Evolutionary conservation across 2,329 filamentous ascomycete species (phyloP).

Genomic region (Beauveria varroae): DNA sequence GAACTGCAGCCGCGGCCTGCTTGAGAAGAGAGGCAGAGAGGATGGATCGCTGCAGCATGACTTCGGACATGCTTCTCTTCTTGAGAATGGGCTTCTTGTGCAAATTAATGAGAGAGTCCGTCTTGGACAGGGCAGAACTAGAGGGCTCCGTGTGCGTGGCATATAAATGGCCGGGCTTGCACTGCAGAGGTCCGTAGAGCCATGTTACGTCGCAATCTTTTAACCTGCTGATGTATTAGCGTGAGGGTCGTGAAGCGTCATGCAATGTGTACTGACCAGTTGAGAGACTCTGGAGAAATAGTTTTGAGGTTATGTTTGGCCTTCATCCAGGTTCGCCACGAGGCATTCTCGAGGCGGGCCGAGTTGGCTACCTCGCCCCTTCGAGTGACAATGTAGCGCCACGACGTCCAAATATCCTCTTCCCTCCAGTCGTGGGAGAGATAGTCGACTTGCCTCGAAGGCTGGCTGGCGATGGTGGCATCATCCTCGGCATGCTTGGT

Average conservation of each 20-base stretch:
- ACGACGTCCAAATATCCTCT: slow-evolving; percentile 96
- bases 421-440: slow-evolving; percentile 89
- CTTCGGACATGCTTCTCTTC: slow-evolving; percentile 91
- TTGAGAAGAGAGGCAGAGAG: slow-evolving; percentile 85
- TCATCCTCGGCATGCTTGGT: slow-evolving; percentile 68
- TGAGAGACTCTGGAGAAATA: slow-evolving; percentile 82
- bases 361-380: slow-evolving; percentile 73
- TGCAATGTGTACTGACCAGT: slow-evolving; percentile 60
- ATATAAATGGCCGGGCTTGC: slow-evolving; percentile 51
- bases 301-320: slow-evolving; percentile 80
- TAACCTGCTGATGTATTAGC: slow-evolving; percentile 52
- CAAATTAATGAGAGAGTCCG: slow-evolving; percentile 55
- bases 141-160: slow-evolving; percentile 7
- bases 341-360: slow-evolving; percentile 84
- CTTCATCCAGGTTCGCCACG: slow-evolving; percentile 96
- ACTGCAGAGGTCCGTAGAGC: slow-evolving; percentile 90
- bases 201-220: slow-evolving; percentile 97
- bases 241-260: neutral
- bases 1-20: slow-evolving; percentile 78
- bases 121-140: slow-evolving; percentile 37
- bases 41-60: slow-evolving; percentile 84
- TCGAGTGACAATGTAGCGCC: slow-evolving; percentile 84
- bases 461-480: slow-evolving; percentile 63
- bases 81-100: slow-evolving; percentile 88
- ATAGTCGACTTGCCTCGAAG: slow-evolving; percentile 89